A percentile compares a stretch with the other conserved stretches of the same genome.
These are phyloP conservation scores for Elsinoe necatrix DNA, from an alignment of 2,329 filamentous ascomycete species.

Conservation along the genomic window DNA sequence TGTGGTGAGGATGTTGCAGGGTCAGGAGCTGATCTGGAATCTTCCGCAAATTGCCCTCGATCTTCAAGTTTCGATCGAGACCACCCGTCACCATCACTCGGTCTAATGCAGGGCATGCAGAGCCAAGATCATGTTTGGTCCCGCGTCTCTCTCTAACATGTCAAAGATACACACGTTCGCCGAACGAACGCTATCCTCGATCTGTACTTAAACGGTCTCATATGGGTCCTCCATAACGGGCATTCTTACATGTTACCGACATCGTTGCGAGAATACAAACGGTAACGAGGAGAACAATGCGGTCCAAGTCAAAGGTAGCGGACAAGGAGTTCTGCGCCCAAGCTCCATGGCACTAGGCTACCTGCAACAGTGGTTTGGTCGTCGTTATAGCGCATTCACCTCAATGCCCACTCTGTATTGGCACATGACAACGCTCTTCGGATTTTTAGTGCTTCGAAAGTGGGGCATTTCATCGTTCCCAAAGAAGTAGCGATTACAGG, in stretches of 20 bases:
- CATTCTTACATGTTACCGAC: neutral
- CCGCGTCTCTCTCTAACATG: neutral
- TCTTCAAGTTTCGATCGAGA: neutral
- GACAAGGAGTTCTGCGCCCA: neutral
- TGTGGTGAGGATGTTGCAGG: neutral
- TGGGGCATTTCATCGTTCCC: too few species aligned
- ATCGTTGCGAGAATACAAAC: neutral
- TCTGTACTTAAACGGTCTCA: neutral
- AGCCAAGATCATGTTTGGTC: neutral
- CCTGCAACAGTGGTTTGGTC: neutral
- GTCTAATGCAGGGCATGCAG: neutral
- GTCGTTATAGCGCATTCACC: too few species aligned
- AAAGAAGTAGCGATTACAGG: too few species aligned
- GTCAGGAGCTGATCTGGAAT: neutral
- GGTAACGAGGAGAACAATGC: neutral
- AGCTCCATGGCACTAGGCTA: neutral
- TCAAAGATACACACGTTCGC: neutral
- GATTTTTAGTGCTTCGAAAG: too few species aligned
- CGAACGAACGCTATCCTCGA: neutral
- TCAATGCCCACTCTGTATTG: too few species aligned
- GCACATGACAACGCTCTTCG: too few species aligned
- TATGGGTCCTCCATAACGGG: neutral
- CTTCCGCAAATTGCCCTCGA: neutral
- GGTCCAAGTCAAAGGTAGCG: neutral
- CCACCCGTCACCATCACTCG: neutral